phyloP scores from a whole-genome alignment of 2,329 filamentous ascomycete species.

The Colletotrichum salicis region DNA sequence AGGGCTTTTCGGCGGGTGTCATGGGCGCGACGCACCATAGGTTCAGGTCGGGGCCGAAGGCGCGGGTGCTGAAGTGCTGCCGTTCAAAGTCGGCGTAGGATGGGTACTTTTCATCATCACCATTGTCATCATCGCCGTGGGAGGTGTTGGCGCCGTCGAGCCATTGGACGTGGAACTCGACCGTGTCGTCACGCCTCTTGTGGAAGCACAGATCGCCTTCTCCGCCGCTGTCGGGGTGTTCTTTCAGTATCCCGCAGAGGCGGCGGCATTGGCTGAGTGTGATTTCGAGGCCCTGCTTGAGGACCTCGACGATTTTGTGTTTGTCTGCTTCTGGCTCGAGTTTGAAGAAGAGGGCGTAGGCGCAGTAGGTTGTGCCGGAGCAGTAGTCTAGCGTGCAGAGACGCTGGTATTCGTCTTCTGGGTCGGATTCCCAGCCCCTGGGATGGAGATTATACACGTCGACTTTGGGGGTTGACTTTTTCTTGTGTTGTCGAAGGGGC shows the following conservation, averaged over 20 bases:
- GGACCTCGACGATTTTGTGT: constrained; percentile 34
- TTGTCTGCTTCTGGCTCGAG: constrained; percentile 30
- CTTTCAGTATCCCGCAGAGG: constrained; percentile 51
- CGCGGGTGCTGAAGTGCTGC: neutral
- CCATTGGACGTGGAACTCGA: neutral
- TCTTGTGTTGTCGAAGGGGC: neutral
- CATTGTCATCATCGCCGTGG: too few relatives aligned
- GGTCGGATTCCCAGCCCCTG: constrained; percentile 48
- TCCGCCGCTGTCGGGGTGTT: constrained; percentile 41
- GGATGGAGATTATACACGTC: constrained; percentile 45
- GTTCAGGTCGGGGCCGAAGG: neutral
- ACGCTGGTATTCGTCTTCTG: constrained; percentile 48
- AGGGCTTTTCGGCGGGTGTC: neutral
- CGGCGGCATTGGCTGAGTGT: constrained; percentile 51
- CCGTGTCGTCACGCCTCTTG: neutral
- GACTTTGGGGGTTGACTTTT: constrained; percentile 15
- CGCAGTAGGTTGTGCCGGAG: constrained; percentile 46
- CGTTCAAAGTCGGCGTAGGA: neutral
- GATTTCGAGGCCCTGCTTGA: constrained; percentile 48
- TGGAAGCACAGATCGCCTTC: constrained; percentile 49
- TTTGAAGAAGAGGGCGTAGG: constrained; percentile 53
- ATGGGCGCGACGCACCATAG: neutral
- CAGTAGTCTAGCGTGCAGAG: constrained; percentile 51
- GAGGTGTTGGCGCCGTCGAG: neutral
- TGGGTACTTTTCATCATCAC: neutral